Evolutionary conservation across 495 filamentous ascomycete genomes (phyloP), one percentile per base, ranked within the genome.

Genomic region (Penicillium paradoxum): DNA sequence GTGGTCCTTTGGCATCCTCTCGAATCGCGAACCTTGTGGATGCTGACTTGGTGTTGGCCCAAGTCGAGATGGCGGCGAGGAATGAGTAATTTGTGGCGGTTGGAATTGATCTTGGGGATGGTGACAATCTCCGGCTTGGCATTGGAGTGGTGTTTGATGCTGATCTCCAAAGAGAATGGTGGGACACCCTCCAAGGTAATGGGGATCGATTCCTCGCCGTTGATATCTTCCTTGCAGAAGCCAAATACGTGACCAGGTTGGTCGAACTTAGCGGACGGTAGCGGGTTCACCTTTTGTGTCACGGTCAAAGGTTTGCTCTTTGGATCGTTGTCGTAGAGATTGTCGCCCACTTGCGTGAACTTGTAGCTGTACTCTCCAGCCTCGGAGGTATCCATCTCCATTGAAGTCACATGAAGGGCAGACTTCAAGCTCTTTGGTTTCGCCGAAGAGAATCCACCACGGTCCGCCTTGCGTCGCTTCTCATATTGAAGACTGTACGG

Each of bases 221-320:
- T 79, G n/a, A 83, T 77, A 51, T 95, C 90, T 33, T 87, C 83
- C 58, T 90, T 85, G 73, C 93, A 98, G 69, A 90, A 96, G 54
- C 89, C 93, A 73, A 96, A 96, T 4, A 90, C 90, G 65, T 91
- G 91, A n/a, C 90, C 92, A 2, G 90, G 89, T 54, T 88, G 87
- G 47, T 78, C 78, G 59, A 98, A 97, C 11, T 75, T 72, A 18
- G 89, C 92, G 9, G 82, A 81, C 0, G 93, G 93, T 27, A 86
- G 83, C 15, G 86, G 72, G 65, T 95, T 85, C 22, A 98, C 90
- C 19, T 75, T 83, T 62, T 98, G 93, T 37, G 86, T 78, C 2
- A 98, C 74, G 17, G 80, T 72, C n/a, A 96, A 59, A 18, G 67
- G 67, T 33, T 73, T 73, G 60, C 82, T 81, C 52, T 76, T 77